Evolutionary conservation across 495 filamentous ascomycete species (phyloP).

Genomic region (Cercophora newfieldiana): DNA sequence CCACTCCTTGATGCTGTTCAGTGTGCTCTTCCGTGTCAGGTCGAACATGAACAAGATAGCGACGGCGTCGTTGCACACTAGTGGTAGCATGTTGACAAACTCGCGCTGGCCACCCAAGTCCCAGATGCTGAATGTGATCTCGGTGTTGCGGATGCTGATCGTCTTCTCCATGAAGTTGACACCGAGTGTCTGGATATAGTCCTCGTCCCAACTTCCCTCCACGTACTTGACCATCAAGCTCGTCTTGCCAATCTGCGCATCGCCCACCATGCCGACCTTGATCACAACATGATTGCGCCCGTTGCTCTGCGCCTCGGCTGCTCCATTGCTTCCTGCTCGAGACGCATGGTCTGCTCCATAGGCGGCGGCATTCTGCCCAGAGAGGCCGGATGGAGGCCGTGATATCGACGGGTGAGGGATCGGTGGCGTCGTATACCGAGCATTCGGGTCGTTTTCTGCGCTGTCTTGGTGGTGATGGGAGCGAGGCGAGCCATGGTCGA

Average conservation of each 20-base stretch:
- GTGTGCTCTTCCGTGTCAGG: conserved; percentile 92
- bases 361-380: conserved; percentile 36
- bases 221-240: conserved; percentile 99
- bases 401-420: conserved; percentile 39
- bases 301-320: conserved; percentile 45
- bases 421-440: conserved; percentile 44
- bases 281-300: conserved; percentile 90
- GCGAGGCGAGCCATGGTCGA: conserved; percentile 41
- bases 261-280: conserved; percentile 99
- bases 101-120: conserved; percentile 96
- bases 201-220: conserved; percentile 98
- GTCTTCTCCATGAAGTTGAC: conserved; percentile 99
- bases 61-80: conserved; percentile 98
- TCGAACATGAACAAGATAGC: conserved; percentile 99
- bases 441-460: conserved; percentile 38
- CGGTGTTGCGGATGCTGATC: conserved; percentile 98
- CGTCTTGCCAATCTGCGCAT: conserved; percentile 98
- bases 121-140: conserved; percentile 99
- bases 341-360: conserved; percentile 37
- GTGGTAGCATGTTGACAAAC: conserved; percentile 98
- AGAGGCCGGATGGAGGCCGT: conserved; percentile 54
- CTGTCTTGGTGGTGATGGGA: conserved; percentile 31
- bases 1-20: conserved; percentile 99
- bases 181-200: conserved; percentile 97
- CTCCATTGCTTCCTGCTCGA: conserved; percentile 39